A percentile compares a stretch with the other conserved stretches of the same genome.
Conservation (phyloP, 129 eudicot genomes). For the Saposhnikovia divaricata region DNA sequence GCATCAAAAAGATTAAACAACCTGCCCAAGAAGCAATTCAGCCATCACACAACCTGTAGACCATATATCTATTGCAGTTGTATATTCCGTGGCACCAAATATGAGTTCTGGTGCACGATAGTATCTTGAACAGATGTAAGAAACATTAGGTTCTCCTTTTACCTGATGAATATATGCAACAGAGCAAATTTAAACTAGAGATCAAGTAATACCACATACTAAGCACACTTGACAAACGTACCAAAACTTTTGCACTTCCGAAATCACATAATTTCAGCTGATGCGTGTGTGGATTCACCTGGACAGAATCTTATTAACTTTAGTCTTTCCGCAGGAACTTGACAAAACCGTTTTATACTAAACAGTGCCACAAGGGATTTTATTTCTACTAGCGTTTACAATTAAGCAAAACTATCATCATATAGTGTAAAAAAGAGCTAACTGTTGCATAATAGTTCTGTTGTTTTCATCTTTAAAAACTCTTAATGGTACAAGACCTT, state of each 20-base stretch:
- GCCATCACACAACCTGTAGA: slow-evolving; percentile 99
- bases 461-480: neutral
- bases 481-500: neutral
- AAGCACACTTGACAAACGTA: slow-evolving; percentile 29
- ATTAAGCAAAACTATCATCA: neutral
- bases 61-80: slow-evolving; percentile 99
- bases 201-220: slow-evolving; percentile 8
- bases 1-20: slow-evolving; percentile 15
- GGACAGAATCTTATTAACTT: slow-evolving; percentile 18
- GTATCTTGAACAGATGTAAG: slow-evolving; percentile 96
- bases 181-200: slow-evolving; percentile 9
- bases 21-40: slow-evolving; percentile 98
- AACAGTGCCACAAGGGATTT: neutral
- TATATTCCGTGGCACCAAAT: slow-evolving; percentile 97
- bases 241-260: slow-evolving; percentile 99
- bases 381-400: neutral
- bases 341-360: neutral
- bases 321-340: slow-evolving; percentile 5
- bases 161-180: slow-evolving; percentile 38
- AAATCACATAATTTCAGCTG: slow-evolving; percentile 96
- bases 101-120: slow-evolving; percentile 99
- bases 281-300: slow-evolving; percentile 99
- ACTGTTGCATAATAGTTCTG: neutral
- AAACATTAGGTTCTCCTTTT: slow-evolving; percentile 98
- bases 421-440: neutral